Evolutionary conservation across 192 early-diverging fungal genomes (phyloP).

Genomic region (Borealophlyctis nickersoniae): DNA sequence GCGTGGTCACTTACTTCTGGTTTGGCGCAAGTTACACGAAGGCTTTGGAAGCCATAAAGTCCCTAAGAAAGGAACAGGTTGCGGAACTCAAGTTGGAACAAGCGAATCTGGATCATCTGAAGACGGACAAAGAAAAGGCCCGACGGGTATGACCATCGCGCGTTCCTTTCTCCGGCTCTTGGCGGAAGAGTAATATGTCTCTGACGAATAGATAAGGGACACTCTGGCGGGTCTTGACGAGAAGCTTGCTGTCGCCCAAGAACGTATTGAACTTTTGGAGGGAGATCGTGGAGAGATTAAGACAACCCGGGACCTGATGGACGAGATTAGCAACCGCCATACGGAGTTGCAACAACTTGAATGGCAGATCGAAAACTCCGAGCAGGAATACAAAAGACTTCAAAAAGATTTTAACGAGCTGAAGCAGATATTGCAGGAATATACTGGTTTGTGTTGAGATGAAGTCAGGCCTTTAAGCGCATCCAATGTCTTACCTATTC

Average conservation of each 20-base stretch:
- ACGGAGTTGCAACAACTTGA: constrained; percentile 37
- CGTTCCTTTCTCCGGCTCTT: no score
- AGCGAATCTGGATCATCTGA: constrained; percentile 61
- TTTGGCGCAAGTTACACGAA: constrained; percentile 70
- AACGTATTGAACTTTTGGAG: constrained; percentile 32
- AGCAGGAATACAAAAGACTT: constrained; percentile 19
- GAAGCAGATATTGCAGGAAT: constrained; percentile 29
- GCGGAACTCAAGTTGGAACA: constrained; percentile 62
- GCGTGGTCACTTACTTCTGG: not conserved
- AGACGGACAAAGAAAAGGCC: constrained; percentile 68
- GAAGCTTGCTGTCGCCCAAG: constrained; percentile 16
- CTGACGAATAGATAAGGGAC: not conserved
- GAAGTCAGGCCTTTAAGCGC: no score
- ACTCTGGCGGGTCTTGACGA: constrained; percentile 6
- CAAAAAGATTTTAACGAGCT: constrained; percentile 25
- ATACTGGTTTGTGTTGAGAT: constrained; percentile 28
- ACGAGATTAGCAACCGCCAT: constrained; percentile 45
- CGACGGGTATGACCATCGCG: constrained; percentile 28
- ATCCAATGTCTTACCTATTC: no score
- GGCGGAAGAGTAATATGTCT: constrained; percentile 3
- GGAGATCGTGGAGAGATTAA: constrained; percentile 29
- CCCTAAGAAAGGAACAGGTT: constrained; percentile 66
- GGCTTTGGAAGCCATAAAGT: constrained; percentile 79
- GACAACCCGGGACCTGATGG: constrained; percentile 11
- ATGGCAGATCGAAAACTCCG: constrained; percentile 18